Conservation (phyloP, 192 early-diverging fungal genomes). For the Podila minutissima region DNA sequence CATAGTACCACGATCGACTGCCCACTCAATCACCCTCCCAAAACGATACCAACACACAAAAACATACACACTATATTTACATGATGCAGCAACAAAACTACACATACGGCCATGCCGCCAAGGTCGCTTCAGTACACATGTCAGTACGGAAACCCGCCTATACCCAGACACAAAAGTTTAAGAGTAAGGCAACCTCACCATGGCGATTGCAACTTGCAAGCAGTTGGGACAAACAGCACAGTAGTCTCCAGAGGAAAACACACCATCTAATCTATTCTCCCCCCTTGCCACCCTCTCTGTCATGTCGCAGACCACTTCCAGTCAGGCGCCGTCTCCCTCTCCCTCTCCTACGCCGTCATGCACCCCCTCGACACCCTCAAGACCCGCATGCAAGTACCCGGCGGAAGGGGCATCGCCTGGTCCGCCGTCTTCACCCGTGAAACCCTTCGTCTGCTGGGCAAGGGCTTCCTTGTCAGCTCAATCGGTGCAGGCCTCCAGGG, state of each 20-base stretch:
- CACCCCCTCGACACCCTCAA: constrained; percentile 83
- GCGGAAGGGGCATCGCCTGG: constrained; percentile 46
- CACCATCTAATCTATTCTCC: not conserved
- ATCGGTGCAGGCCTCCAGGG: constrained; percentile 79
- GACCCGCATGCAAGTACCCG: constrained; percentile 73
- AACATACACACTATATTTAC: not conserved
- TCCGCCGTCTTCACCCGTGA: constrained; percentile 61
- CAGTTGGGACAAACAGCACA: no score
- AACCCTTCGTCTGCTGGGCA: constrained; percentile 60
- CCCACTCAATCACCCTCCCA: not conserved
- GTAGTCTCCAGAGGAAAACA: no score
- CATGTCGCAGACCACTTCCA: constrained; percentile 64
- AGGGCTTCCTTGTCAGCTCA: constrained; percentile 73
- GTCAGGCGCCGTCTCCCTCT: constrained; percentile 69
- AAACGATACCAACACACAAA: not conserved
- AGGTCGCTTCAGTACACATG: constrained; percentile 12
- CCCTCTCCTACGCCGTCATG: constrained; percentile 76
- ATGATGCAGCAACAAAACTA: constrained; percentile 40
- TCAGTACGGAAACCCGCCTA: constrained; percentile 34
- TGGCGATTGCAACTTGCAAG: no score
- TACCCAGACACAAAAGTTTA: constrained; percentile 42
- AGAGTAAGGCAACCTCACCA: constrained; percentile 19
- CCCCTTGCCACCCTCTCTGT: not conserved
- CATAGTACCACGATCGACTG: not conserved
- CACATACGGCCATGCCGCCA: constrained; percentile 28